phyloP scores from a whole-genome alignment of 2,329 filamentous ascomycete genomes.

The Ilyonectria mors-panacis region DNA sequence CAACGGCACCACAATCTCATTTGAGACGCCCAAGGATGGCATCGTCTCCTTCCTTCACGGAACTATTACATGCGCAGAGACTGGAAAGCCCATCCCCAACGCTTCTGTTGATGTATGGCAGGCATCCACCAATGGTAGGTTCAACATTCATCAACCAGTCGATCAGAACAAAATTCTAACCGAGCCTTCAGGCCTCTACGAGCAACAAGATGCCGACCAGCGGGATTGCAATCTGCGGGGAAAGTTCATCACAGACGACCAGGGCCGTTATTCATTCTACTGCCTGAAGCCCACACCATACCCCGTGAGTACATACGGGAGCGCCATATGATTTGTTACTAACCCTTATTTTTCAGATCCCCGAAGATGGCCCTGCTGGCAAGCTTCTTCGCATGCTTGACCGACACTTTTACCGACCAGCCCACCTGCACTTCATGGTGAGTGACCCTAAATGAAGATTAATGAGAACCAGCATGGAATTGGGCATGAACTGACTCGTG shows the following conservation, averaged over 20 bases:
- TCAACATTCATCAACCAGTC: background rate
- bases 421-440: slow-evolving; percentile 73
- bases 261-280: slow-evolving; percentile 76
- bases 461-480: too few relatives aligned
- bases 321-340: too few relatives aligned
- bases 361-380: slow-evolving; percentile 67
- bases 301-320: slow-evolving; percentile 52
- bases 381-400: slow-evolving; percentile 68
- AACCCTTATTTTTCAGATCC: slow-evolving; percentile 45
- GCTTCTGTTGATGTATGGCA: slow-evolving; percentile 86
- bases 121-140: slow-evolving; percentile 77
- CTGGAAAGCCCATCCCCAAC: slow-evolving; percentile 74
- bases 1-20: slow-evolving; percentile 79
- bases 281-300: slow-evolving; percentile 73
- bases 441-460: background rate
- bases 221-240: slow-evolving; percentile 82
- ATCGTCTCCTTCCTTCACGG: slow-evolving; percentile 77
- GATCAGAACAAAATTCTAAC: background rate
- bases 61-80: slow-evolving; percentile 66
- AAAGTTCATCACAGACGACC: slow-evolving; percentile 76
- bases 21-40: slow-evolving; percentile 62
- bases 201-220: slow-evolving; percentile 81
- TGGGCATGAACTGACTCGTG: background rate
- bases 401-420: slow-evolving; percentile 70
- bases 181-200: slow-evolving; percentile 63